phyloP scores from a whole-genome alignment of 1,139 yeast genomes.

The Yamadazyma sp. region DNA sequence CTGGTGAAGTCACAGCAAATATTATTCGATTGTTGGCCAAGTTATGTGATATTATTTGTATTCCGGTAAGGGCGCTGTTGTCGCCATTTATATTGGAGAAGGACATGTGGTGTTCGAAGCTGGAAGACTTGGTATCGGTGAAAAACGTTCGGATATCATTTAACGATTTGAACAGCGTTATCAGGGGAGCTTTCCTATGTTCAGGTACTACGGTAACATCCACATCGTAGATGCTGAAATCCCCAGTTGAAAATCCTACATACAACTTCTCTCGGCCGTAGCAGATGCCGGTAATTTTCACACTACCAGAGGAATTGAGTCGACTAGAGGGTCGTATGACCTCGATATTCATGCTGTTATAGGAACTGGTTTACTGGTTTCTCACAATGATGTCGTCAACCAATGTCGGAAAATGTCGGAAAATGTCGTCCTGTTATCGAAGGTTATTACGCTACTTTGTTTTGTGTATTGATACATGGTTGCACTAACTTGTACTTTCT shows the following conservation, averaged over 20 bases:
- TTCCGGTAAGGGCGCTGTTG: conserved; percentile 9
- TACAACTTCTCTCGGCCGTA: conserved; percentile 23
- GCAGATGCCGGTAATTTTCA: conserved; percentile 26
- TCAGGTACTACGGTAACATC: conserved; percentile 13
- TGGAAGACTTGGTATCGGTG: conserved; percentile 20
- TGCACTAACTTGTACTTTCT: no score
- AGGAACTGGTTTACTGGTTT: not conserved
- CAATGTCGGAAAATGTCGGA: not conserved
- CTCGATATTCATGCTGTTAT: conserved; percentile 23
- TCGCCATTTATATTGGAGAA: conserved; percentile 18
- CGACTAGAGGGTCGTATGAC: conserved; percentile 16
- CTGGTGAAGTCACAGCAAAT: conserved; percentile 27
- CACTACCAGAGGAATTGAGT: conserved; percentile 14
- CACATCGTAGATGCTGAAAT: conserved; percentile 26
- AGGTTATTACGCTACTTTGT: not conserved
- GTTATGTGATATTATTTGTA: conserved; percentile 14
- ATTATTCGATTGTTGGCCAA: conserved; percentile 21
- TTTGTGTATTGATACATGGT: no score
- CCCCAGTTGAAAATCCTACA: conserved; percentile 40
- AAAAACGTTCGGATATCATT: conserved; percentile 27
- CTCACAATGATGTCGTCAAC: not conserved
- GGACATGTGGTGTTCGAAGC: conserved; percentile 15
- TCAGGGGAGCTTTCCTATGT: conserved; percentile 16
- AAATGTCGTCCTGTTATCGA: not conserved
- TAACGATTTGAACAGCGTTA: conserved; percentile 25